Evolutionary conservation across 306 rosid species (phyloP).

Genomic region (Trichosanthes cucumerina): DNA sequence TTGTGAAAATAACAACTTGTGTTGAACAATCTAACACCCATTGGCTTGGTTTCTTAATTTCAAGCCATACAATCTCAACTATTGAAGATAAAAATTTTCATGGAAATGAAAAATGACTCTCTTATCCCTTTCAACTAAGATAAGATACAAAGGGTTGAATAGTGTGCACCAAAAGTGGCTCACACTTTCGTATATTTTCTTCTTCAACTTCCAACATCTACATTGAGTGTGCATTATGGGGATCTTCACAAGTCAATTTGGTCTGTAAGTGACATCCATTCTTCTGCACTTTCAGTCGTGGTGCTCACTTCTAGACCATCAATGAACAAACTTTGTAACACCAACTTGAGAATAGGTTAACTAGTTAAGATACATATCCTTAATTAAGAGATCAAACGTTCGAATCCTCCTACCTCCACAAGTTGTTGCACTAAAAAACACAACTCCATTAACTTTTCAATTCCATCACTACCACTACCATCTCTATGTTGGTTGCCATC

Average conservation of each 20-base stretch:
- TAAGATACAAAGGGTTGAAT: neutral
- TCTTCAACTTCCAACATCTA: neutral
- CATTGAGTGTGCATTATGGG: neutral
- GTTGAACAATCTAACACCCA: too few species aligned
- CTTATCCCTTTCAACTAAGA: neutral
- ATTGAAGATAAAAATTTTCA: neutral
- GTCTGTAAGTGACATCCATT: neutral
- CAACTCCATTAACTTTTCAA: neutral
- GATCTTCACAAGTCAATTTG: neutral
- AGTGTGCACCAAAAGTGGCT: neutral
- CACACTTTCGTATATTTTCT: neutral
- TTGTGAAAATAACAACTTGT: too few species aligned
- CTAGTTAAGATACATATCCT: too few species aligned
- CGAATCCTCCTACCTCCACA: too few species aligned
- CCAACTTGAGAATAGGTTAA: too few species aligned
- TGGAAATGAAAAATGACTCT: neutral
- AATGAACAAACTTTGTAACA: neutral
- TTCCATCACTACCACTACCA: neutral
- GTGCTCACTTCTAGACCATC: neutral
- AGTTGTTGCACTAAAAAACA: too few species aligned
- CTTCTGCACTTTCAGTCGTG: neutral
- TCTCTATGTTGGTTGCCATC: neutral
- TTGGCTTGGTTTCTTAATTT: too few species aligned
- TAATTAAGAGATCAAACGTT: too few species aligned
- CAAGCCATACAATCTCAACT: neutral